Conservation (phyloP, 371 early-diverging fungal genomes). For the Fennellomyces sp. region DNA sequence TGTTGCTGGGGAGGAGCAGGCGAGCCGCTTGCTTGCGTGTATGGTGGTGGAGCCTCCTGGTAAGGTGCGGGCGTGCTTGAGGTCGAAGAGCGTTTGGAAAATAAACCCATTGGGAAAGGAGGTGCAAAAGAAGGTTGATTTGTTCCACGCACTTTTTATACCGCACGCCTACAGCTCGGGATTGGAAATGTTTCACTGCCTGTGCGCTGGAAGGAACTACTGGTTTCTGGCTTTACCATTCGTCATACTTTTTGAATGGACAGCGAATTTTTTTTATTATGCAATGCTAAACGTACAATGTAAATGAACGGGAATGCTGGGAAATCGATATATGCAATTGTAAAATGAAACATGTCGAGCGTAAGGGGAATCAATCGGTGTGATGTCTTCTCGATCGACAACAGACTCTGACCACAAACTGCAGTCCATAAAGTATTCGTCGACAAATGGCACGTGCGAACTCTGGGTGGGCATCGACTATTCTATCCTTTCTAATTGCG, state of each 20-base stretch:
- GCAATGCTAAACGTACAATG: too few relatives aligned
- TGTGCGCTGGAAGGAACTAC: too few relatives aligned
- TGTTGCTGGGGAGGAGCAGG: slow-evolving; percentile 8
- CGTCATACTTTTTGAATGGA: too few relatives aligned
- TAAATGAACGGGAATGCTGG: neutral
- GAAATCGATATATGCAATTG: neutral
- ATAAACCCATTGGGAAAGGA: slow-evolving; percentile 35
- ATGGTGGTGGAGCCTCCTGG: slow-evolving; percentile 25
- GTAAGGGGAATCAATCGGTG: neutral
- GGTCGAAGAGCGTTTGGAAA: slow-evolving; percentile 28
- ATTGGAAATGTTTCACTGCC: slow-evolving; percentile 1
- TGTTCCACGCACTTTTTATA: neutral
- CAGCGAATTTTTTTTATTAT: too few relatives aligned
- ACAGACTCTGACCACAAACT: neutral
- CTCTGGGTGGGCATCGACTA: slow-evolving; percentile 3
- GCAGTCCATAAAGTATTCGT: neutral
- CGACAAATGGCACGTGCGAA: neutral
- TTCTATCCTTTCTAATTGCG: slow-evolving; percentile 13
- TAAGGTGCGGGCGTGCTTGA: slow-evolving; percentile 9
- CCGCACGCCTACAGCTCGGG: neutral
- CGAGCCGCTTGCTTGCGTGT: slow-evolving; percentile 9
- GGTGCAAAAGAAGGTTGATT: slow-evolving; percentile 1
- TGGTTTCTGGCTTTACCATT: too few relatives aligned
- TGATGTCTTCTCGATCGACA: neutral
- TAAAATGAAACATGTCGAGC: neutral